Evolutionary conservation across 331 rosid species (phyloP).

Genomic region (Pyrus hybrid): DNA sequence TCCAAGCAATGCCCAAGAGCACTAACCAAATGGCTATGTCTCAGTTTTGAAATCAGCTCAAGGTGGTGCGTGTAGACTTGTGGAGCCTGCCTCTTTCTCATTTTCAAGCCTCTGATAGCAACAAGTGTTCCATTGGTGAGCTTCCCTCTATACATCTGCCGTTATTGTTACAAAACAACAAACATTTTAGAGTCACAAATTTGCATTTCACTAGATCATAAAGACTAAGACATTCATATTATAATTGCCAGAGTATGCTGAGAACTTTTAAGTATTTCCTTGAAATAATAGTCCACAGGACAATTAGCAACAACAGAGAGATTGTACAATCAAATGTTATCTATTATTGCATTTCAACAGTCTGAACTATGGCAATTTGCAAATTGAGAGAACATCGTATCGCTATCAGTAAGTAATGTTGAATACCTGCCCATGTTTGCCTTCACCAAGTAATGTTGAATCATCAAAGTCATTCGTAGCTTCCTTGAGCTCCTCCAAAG

Average conservation of each 20-base stretch:
- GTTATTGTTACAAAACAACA: not conserved
- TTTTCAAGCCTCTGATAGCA: slow-evolving; percentile 54
- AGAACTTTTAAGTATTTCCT: not conserved
- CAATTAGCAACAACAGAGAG: not conserved
- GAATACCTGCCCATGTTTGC: slow-evolving; percentile 56
- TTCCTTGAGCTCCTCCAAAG: slow-evolving; percentile 83
- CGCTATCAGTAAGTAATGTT: not conserved
- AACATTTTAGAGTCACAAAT: not conserved
- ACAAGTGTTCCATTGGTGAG: slow-evolving; percentile 70
- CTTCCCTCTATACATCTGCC: slow-evolving; percentile 65
- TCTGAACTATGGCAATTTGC: not conserved
- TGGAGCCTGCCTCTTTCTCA: slow-evolving; percentile 55
- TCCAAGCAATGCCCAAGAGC: slow-evolving; percentile 81
- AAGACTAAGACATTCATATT: no score
- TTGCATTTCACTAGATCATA: not conserved
- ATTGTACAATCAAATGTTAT: not conserved
- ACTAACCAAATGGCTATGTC: slow-evolving; percentile 63
- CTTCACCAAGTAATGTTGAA: slow-evolving; percentile 56
- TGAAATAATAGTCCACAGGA: not conserved
- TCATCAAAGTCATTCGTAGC: slow-evolving; percentile 72
- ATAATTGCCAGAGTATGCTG: not conserved
- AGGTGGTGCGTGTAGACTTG: slow-evolving; percentile 58
- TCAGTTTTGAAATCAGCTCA: slow-evolving; percentile 67
- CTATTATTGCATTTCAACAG: not conserved
- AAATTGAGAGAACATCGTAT: not conserved